Base-by-base conservation (phyloP, 1,284 basidiomycete genomes). In the Sanghuangporus sanghuang region DNA sequence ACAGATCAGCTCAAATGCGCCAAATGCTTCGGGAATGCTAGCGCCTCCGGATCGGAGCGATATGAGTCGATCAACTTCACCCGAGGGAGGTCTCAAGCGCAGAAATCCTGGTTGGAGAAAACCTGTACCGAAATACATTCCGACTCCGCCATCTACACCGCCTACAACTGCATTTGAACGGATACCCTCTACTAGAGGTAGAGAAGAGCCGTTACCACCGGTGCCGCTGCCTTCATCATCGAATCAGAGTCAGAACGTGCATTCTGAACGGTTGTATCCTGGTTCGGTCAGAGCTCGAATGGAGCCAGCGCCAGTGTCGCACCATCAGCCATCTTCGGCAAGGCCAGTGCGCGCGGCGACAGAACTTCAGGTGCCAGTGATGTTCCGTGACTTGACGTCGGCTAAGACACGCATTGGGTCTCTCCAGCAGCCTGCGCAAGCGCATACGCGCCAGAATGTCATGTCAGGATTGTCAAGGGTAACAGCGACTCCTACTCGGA, bases 111-210 rank as follows among this genome's bases (percentile, higher is more conserved):
- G 82, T 71, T 84, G 86, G 72, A 79, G 87, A 59, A 89, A 89
- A 71, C 86, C 86, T 44, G 86, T 81, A 44, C 86, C 87, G 2
- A 75, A 74, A 62, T 86, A 83, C 72, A 78, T 86, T 36, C 86
- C 86, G 44, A 85, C 86, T 12, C 85, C 83, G 14, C 81, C 81
- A 57, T 72, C 77, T 9, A 81, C 82, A 4, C 82, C 75, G 46
- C 70, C 71, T 3, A 70, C 72, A 38, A 70, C 63, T 18, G 36
- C 36, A 12, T 23, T 44, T 69, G 42, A 71, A 71, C 63, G 67
- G 70, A 18, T 70, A 70, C 50, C 72, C 48, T 69, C 62, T 40
- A 56, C 56, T 14, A 27, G 53, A n/a, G 53, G 36, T 65, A 59
- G 46, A 73, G 39, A 61, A 21, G 59, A 57, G 18, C 55, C 54